phyloP scores from a whole-genome alignment of 768 basidiomycete species.

The Gymnopilus junonius region DNA sequence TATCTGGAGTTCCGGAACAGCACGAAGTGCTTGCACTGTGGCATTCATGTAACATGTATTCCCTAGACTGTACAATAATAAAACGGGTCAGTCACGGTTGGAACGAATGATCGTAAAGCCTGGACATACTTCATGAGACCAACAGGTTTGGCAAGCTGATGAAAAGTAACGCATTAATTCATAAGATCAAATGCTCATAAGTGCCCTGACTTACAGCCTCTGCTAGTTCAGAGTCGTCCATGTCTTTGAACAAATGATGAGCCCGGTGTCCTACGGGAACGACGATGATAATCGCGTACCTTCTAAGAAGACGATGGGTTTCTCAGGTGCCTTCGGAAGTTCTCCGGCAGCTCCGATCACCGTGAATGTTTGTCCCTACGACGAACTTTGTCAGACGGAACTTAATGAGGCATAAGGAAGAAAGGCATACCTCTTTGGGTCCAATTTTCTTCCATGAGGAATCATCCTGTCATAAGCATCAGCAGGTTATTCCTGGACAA shows the following conservation, averaged over 20 bases:
- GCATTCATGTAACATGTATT: constrained; percentile 99
- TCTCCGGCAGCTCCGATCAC: constrained; percentile 95
- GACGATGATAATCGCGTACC: constrained; percentile 45
- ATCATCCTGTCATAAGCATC: constrained; percentile 64
- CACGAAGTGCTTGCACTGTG: constrained; percentile 90
- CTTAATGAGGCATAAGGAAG: background rate
- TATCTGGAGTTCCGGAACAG: constrained; percentile 85
- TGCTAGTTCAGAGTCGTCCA: constrained; percentile 83
- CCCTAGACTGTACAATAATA: constrained; percentile 55
- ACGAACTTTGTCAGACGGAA: background rate
- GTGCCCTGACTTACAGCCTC: constrained; percentile 61
- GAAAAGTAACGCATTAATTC: constrained; percentile 4
- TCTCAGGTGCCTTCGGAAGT: constrained; percentile 84
- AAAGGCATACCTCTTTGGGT: constrained; percentile 72
- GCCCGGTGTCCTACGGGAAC: background rate
- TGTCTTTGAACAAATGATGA: constrained; percentile 52
- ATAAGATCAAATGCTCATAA: background rate
- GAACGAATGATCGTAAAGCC: background rate
- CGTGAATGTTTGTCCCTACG: constrained; percentile 88
- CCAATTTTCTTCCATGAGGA: constrained; percentile 83
- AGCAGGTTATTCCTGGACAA: background rate
- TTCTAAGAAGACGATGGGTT: constrained; percentile 84
- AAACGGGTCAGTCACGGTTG: background rate
- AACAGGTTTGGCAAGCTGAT: constrained; percentile 77
- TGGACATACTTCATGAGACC: constrained; percentile 74